phyloP scores from a whole-genome alignment of 768 basidiomycete genomes.

The Trametes sanguinea region DNA sequence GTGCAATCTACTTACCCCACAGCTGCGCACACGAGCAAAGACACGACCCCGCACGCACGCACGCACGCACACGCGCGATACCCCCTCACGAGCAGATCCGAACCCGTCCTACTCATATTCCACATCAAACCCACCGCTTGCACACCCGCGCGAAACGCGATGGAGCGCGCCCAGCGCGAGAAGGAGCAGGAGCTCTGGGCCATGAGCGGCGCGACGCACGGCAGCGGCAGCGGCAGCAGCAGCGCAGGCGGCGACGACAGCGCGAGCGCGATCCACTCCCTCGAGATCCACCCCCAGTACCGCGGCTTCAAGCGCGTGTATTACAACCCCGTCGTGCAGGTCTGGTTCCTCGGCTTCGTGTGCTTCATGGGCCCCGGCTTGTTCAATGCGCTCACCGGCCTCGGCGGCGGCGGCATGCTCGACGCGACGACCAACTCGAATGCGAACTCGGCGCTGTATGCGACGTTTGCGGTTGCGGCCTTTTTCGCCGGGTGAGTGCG shows the following conservation, averaged over 20 bases:
- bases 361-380: slow-evolving; percentile 64
- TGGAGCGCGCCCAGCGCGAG: slow-evolving; percentile 3
- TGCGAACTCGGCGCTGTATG: slow-evolving; percentile 67
- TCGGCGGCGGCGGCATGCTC: slow-evolving; percentile 79
- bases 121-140: too few species aligned
- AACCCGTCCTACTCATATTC: background rate
- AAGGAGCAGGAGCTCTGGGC: slow-evolving; percentile 6
- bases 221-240: slow-evolving; percentile 1
- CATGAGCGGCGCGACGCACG: slow-evolving; percentile 2
- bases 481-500: slow-evolving; percentile 70
- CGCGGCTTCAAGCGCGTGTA: slow-evolving; percentile 57
- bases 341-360: slow-evolving; percentile 67
- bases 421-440: slow-evolving; percentile 68
- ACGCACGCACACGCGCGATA: background rate
- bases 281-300: slow-evolving; percentile 46
- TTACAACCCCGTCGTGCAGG: slow-evolving; percentile 58
- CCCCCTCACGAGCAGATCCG: background rate
- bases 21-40: background rate
- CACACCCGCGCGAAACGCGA: background rate
- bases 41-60: background rate
- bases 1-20: background rate
- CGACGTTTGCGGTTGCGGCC: slow-evolving; percentile 59
- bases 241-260: slow-evolving; percentile 10
- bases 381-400: slow-evolving; percentile 78
- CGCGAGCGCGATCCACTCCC: slow-evolving; percentile 10